Conservation (phyloP, 2,329 filamentous ascomycete genomes). For the Sporothrix pseudoabietina region DNA sequence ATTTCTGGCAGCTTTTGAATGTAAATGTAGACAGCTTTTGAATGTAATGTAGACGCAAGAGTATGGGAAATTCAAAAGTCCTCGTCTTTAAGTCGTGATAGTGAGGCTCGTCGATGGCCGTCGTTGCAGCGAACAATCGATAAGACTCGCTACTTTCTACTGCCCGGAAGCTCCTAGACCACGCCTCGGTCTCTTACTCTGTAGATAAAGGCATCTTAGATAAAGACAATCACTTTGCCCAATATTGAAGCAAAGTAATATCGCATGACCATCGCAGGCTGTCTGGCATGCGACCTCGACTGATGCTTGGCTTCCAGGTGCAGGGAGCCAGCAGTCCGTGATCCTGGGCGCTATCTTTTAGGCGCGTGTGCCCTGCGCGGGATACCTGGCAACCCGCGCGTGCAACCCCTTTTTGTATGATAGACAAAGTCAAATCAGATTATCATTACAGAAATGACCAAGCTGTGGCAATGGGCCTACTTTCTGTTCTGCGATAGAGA, state of each 20-base stretch:
- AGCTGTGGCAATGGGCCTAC: too few relatives aligned
- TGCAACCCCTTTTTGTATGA: too few relatives aligned
- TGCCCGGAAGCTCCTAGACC: neutral
- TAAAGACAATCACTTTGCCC: neutral
- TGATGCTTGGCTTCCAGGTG: neutral
- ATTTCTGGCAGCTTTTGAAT: neutral
- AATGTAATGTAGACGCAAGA: neutral
- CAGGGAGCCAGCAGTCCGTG: neutral
- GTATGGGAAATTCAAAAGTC: neutral
- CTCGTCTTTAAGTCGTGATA: neutral
- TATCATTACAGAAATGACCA: too few relatives aligned
- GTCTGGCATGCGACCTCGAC: neutral
- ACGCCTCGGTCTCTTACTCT: neutral
- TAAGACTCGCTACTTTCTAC: neutral
- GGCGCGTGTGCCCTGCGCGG: neutral
- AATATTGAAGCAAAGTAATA: neutral
- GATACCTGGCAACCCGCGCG: neutral
- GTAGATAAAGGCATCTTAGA: slow-evolving; percentile 8
- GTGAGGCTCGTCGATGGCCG: neutral
- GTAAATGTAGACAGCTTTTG: neutral
- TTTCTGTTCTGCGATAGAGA: too few relatives aligned
- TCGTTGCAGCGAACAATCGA: neutral
- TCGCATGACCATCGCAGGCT: neutral
- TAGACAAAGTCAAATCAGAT: too few relatives aligned
- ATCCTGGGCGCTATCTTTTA: neutral